Conservation (phyloP, 2,329 filamentous ascomycete genomes). For the Arthroderma uncinatum region DNA sequence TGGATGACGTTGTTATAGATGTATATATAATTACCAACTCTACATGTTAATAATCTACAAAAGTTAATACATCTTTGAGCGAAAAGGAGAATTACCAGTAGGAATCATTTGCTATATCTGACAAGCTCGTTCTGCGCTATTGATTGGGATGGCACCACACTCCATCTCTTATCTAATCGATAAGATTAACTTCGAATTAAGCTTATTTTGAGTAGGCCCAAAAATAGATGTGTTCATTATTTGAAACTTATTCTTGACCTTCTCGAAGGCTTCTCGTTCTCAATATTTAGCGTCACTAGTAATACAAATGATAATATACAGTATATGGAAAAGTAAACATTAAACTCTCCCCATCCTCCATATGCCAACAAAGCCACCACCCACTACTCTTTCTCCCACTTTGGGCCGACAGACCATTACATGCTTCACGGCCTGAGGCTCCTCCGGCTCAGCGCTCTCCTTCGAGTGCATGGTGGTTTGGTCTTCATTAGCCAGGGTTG, state of each 20-base stretch:
- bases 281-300: background rate
- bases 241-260: background rate
- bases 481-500: background rate
- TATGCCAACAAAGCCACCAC: constrained; percentile 43
- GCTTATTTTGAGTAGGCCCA: background rate
- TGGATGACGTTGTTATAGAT: background rate
- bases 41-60: background rate
- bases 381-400: constrained; percentile 37
- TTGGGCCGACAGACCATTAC: constrained; percentile 45
- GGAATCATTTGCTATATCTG: too few relatives aligned
- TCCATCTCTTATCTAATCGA: background rate
- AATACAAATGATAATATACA: background rate
- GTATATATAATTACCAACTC: background rate
- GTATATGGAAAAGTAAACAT: background rate
- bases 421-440: constrained; percentile 17
- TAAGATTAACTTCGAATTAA: background rate
- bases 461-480: background rate
- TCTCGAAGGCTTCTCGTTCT: background rate
- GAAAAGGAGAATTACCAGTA: background rate
- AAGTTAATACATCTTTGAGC: background rate
- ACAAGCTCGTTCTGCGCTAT: background rate
- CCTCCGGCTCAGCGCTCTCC: constrained; percentile 13
- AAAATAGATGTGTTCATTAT: background rate
- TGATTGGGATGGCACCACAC: too few relatives aligned
- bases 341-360: constrained; percentile 33